Conservation (phyloP, 106 monocot species). For the Narthecium ossifragum region DNA sequence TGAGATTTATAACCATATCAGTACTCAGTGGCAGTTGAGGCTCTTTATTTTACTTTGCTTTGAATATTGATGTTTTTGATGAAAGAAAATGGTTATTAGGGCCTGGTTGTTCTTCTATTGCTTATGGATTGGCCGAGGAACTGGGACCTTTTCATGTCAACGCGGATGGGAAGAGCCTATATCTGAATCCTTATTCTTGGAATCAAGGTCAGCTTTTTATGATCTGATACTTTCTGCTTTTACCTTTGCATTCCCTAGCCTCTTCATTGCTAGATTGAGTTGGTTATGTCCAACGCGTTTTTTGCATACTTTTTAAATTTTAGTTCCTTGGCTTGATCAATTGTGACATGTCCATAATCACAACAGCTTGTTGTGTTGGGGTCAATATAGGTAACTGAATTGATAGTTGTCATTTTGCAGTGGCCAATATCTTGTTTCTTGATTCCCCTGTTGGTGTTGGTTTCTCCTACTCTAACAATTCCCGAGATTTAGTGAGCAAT, state of each 20-base stretch:
- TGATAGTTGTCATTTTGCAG: conserved; percentile 31
- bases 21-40: neutral
- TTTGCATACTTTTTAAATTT: neutral
- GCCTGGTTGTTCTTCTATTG: conserved; percentile 95
- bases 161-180: conserved; percentile 73
- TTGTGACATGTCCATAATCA: neutral
- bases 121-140: conserved; percentile 89
- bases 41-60: neutral
- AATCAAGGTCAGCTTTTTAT: conserved; percentile 53
- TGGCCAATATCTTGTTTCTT: conserved; percentile 83
- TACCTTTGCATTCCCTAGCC: neutral
- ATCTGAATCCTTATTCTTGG: conserved; percentile 88
- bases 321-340: neutral
- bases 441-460: conserved; percentile 98
- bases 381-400: neutral
- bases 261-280: neutral
- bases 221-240: neutral
- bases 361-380: neutral
- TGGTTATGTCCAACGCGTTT: neutral
- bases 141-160: conserved; percentile 93
- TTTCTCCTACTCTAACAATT: conserved; percentile 86
- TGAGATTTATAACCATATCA: neutral
- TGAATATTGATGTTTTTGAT: conserved; percentile 1
- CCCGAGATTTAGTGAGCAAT: conserved; percentile 61
- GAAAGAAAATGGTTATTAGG: conserved; percentile 24